A percentile compares a stretch with the other conserved stretches of the same genome.
Conservation (phyloP, 2,329 filamentous ascomycete genomes). For the Fusarium verticillioides region DNA sequence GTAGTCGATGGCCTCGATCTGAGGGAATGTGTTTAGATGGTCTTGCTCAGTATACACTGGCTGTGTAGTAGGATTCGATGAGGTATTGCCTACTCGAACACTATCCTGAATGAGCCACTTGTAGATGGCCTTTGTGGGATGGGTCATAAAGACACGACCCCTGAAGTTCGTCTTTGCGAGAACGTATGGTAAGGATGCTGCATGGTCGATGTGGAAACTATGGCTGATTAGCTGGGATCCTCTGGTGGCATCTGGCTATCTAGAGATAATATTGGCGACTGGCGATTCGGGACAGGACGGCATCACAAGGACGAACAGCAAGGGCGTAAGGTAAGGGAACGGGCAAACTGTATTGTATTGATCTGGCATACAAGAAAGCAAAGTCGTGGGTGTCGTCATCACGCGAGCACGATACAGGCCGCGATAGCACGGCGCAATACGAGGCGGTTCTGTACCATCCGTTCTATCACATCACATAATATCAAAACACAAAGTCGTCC, state of each 20-base stretch:
- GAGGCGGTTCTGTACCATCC: slow-evolving; percentile 12
- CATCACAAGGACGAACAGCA: slow-evolving; percentile 44
- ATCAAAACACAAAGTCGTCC: slow-evolving; percentile 43
- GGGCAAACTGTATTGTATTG: slow-evolving; percentile 53
- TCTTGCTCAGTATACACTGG: slow-evolving; percentile 95
- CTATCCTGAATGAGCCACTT: slow-evolving; percentile 99
- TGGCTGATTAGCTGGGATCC: slow-evolving; percentile 41
- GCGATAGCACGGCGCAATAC: neutral
- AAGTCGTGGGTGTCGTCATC: slow-evolving; percentile 44
- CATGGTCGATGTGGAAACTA: slow-evolving; percentile 98
- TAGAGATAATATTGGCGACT: slow-evolving; percentile 18
- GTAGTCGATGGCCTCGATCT: slow-evolving; percentile 98
- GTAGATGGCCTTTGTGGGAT: slow-evolving; percentile 99
- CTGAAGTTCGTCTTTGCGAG: slow-evolving; percentile 98
- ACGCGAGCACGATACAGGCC: slow-evolving; percentile 36
- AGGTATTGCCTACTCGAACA: slow-evolving; percentile 84
- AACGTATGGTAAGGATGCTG: slow-evolving; percentile 97
- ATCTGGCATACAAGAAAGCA: slow-evolving; percentile 49
- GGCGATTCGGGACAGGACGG: slow-evolving; percentile 40
- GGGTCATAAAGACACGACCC: slow-evolving; percentile 98
- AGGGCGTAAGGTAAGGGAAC: slow-evolving; percentile 37
- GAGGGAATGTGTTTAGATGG: slow-evolving; percentile 90
- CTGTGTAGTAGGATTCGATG: slow-evolving; percentile 72
- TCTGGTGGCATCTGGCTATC: slow-evolving; percentile 19
- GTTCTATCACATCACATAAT: slow-evolving; percentile 42